Conservation (phyloP, 1,139 yeast genomes). For the Pneumocystis oryctolagi region DNA sequence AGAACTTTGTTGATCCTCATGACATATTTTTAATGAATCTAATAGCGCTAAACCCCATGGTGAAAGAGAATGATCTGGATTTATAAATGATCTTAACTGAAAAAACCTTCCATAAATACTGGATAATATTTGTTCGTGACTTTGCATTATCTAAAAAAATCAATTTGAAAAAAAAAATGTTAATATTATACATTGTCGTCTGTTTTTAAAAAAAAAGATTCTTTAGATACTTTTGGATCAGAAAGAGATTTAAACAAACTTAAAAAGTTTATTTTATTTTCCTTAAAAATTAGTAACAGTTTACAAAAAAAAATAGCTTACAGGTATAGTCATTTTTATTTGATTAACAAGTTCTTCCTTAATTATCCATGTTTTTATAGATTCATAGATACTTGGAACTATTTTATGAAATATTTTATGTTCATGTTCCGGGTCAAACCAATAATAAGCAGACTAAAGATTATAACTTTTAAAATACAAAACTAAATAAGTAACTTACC, state of each 20-base stretch:
- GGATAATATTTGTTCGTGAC: constrained; percentile 41
- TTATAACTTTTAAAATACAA: constrained; percentile 1
- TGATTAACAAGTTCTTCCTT: constrained; percentile 26
- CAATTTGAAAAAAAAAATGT: background rate
- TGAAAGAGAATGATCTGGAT: constrained; percentile 31
- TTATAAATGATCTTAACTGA: constrained; percentile 41
- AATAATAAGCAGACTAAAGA: constrained; percentile 3
- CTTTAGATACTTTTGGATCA: background rate
- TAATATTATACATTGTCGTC: background rate
- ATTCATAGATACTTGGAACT: constrained; percentile 33
- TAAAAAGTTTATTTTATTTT: background rate
- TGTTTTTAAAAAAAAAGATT: background rate
- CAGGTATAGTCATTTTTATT: constrained; percentile 1
- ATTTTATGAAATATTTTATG: constrained; percentile 39
- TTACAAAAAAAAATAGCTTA: background rate
- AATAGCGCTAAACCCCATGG: constrained; percentile 44
- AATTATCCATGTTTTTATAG: constrained; percentile 25
- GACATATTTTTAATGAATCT: constrained; percentile 19
- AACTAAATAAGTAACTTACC: constrained; percentile 11
- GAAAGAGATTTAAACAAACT: background rate
- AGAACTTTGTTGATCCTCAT: constrained; percentile 14
- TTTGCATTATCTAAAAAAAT: constrained; percentile 21
- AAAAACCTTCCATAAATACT: constrained; percentile 49
- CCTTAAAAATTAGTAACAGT: background rate
- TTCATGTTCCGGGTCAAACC: constrained; percentile 1